Evolutionary conservation across 2,329 filamentous ascomycete genomes (phyloP).

Genomic region (Arthroderma sp.): DNA sequence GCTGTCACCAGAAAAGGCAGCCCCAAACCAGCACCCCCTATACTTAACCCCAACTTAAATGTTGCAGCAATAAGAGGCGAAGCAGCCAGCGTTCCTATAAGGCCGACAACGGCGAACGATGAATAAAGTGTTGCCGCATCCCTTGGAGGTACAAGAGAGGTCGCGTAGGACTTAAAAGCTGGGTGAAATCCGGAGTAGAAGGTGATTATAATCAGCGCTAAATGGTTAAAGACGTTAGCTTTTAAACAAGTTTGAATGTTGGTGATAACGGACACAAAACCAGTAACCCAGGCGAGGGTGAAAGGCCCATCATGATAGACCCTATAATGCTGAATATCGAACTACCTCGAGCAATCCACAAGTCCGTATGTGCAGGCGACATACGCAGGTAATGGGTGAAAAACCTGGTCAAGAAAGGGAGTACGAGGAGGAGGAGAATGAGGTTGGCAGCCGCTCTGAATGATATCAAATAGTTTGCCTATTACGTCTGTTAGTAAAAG

Average conservation of each 20-base stretch:
- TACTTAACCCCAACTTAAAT: slow-evolving; percentile 2
- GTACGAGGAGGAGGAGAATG: not conserved
- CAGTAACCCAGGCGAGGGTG: not conserved
- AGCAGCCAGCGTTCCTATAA: not conserved
- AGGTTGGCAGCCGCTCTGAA: slow-evolving; percentile 1
- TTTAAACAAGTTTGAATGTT: too few species aligned
- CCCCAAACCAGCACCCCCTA: not conserved
- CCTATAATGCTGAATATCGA: slow-evolving; percentile 4
- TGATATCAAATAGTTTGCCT: slow-evolving; percentile 6
- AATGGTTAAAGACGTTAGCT: not conserved
- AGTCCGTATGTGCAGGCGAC: not conserved
- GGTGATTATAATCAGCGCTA: slow-evolving; percentile 1
- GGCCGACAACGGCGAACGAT: slow-evolving; percentile 1
- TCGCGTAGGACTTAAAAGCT: slow-evolving; percentile 2
- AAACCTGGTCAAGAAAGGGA: not conserved
- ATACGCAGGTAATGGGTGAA: not conserved
- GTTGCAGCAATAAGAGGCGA: slow-evolving; percentile 1
- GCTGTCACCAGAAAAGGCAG: slow-evolving; percentile 1
- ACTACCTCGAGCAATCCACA: slow-evolving; percentile 7
- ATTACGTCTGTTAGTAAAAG: not conserved
- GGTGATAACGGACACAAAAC: not conserved
- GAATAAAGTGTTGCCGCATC: slow-evolving; percentile 1
- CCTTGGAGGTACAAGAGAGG: not conserved
- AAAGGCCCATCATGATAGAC: slow-evolving; percentile 5
- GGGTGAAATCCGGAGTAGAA: slow-evolving; percentile 1